Conservation (phyloP, 2,329 filamentous ascomycete genomes). For the Ampelomyces quisqualis region DNA sequence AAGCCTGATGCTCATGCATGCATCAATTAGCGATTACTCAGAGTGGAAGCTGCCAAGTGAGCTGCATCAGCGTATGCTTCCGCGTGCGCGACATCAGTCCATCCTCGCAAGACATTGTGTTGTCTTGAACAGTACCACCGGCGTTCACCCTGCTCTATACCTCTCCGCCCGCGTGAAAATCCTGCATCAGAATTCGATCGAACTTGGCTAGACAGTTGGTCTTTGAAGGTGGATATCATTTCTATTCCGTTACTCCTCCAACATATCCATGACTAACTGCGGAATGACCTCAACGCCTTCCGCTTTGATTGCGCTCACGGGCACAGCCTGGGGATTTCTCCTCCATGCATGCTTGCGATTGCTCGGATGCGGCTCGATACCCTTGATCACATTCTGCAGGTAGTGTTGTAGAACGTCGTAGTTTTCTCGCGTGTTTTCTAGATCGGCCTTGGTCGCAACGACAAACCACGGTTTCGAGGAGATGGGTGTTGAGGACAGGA, state of each 20-base stretch:
- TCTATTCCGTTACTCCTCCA: constrained; percentile 45
- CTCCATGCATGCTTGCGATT: constrained; percentile 63
- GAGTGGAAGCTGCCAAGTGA: no score
- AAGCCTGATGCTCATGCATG: no score
- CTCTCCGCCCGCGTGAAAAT: no score
- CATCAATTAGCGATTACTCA: no score
- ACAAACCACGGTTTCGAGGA: constrained; percentile 97
- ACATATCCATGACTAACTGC: constrained; percentile 68
- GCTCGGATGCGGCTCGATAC: constrained; percentile 70
- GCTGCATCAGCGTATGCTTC: no score
- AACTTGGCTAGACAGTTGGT: no score
- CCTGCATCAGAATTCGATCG: no score
- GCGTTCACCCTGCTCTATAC: no score
- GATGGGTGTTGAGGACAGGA: constrained; percentile 65
- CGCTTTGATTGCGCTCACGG: constrained; percentile 84
- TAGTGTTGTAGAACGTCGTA: constrained; percentile 71
- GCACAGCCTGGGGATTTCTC: constrained; percentile 63
- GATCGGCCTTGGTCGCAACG: constrained; percentile 87
- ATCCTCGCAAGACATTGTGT: no score
- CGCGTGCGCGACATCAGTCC: no score
- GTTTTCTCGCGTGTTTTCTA: constrained; percentile 75
- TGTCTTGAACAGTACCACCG: no score
- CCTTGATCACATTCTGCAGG: constrained; percentile 64
- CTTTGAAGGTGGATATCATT: no score
- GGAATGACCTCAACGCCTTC: constrained; percentile 77